A percentile compares a stretch with the other conserved stretches of the same genome.
These are phyloP conservation scores for Coemansia asiatica DNA, from an alignment of 192 early-diverging fungal genomes.

Conservation along the genomic window DNA sequence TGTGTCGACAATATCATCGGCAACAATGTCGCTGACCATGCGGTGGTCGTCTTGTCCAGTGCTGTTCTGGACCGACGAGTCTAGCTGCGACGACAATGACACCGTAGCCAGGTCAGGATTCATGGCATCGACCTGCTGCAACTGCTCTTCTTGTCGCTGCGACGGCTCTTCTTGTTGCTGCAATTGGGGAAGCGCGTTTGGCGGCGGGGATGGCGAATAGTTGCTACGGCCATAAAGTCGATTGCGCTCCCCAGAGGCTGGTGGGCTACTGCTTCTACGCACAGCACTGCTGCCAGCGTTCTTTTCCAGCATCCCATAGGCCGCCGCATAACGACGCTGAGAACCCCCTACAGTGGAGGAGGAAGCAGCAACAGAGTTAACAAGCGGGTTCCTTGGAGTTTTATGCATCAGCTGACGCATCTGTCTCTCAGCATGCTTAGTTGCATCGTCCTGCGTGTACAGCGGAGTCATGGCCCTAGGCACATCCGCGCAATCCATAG, in stretches of 20 bases:
- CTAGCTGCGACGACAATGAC: neutral
- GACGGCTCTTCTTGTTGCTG: neutral
- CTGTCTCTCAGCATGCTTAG: slow-evolving; percentile 12
- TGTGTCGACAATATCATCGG: neutral
- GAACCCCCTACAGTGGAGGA: neutral
- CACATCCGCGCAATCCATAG: slow-evolving; percentile 2
- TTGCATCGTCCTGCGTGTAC: slow-evolving; percentile 49
- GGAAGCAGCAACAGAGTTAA: neutral
- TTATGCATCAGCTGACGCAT: slow-evolving; percentile 12
- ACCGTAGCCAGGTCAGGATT: neutral
- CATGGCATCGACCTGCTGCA: neutral
- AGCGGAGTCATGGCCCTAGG: slow-evolving; percentile 51
- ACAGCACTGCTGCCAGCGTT: neutral
- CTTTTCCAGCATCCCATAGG: neutral
- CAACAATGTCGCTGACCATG: neutral
- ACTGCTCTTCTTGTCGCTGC: neutral
- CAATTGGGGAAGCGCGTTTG: neutral
- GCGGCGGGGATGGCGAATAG: slow-evolving; percentile 28
- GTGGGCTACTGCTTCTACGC: slow-evolving; percentile 47
- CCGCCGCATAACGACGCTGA: neutral
- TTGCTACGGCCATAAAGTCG: slow-evolving; percentile 16
- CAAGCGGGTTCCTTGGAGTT: neutral
- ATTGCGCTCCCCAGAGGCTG: slow-evolving; percentile 15
- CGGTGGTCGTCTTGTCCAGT: too few species aligned
- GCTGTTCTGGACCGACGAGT: neutral